phyloP scores from a whole-genome alignment of 768 basidiomycete genomes.

The Boletellus emodensis region DNA sequence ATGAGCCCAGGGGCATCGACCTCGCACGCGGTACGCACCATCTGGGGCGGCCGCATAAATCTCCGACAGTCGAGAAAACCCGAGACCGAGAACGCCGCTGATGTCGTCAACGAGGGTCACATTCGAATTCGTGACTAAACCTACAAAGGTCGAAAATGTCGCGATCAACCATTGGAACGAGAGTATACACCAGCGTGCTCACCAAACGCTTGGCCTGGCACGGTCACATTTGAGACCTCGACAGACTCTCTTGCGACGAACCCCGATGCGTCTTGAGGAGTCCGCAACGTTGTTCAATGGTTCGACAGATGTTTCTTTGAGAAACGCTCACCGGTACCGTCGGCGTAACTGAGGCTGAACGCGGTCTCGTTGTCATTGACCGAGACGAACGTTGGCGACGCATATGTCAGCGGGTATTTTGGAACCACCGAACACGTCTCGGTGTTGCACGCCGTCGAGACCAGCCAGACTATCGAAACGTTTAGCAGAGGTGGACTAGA shows the following conservation, averaged over 20 bases:
- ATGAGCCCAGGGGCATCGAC: not conserved
- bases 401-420: conserved; percentile 64
- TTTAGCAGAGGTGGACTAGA: not conserved
- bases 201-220: conserved; percentile 67
- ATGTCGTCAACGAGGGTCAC: conserved; percentile 58
- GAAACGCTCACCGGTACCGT: conserved; percentile 56
- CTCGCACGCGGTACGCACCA: conserved; percentile 37
- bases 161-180: not conserved
- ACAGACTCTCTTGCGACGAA: conserved; percentile 69
- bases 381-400: conserved; percentile 59
- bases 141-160: conserved; percentile 31
- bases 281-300: conserved; percentile 1
- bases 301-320: not conserved
- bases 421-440: conserved; percentile 55
- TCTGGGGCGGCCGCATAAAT: conserved; percentile 45
- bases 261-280: conserved; percentile 53
- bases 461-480: conserved; percentile 59
- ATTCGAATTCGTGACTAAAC: conserved; percentile 57
- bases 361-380: conserved; percentile 58
- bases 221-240: conserved; percentile 54
- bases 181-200: conserved; percentile 21
- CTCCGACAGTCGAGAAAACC: conserved; percentile 69
- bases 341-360: conserved; percentile 62
- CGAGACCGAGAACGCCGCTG: conserved; percentile 72
- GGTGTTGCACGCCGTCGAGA: conserved; percentile 59